phyloP scores from a whole-genome alignment of 2,329 filamentous ascomycete species.

The Exophiala sp. region DNA sequence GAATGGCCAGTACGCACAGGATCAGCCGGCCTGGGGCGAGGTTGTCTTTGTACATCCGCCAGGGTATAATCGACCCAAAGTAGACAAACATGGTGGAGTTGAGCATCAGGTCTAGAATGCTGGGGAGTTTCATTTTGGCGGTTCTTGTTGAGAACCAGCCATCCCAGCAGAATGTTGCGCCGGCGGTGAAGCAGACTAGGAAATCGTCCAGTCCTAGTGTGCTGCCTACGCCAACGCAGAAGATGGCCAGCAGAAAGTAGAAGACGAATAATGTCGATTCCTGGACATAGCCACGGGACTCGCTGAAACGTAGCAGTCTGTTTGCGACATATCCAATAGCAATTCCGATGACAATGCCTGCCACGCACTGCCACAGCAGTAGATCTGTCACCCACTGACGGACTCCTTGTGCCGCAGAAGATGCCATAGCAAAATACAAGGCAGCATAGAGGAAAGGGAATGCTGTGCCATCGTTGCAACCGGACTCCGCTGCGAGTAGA shows the following conservation, averaged over 20 bases:
- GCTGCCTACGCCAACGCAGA: constrained; percentile 51
- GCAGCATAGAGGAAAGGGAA: constrained; percentile 58
- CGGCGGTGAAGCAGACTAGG: constrained; percentile 55
- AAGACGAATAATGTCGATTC: constrained; percentile 52
- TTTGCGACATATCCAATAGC: constrained; percentile 49
- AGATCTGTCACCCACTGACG: constrained; percentile 54
- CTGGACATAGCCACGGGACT: constrained; percentile 46
- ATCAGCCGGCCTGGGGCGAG: constrained; percentile 42
- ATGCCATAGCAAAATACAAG: constrained; percentile 43
- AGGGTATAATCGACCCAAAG: constrained; percentile 55
- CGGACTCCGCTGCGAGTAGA: constrained; percentile 53
- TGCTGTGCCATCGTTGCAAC: constrained; percentile 54
- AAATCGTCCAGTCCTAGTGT: constrained; percentile 55
- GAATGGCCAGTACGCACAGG: constrained; percentile 47
- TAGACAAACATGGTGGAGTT: constrained; percentile 57
- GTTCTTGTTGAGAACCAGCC: constrained; percentile 52
- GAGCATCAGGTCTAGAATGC: constrained; percentile 53
- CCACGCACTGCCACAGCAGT: constrained; percentile 53
- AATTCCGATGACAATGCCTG: constrained; percentile 49
- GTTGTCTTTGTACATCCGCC: constrained; percentile 39
- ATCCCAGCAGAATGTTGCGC: constrained; percentile 53
- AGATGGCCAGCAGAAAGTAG: constrained; percentile 54
- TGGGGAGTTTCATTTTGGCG: constrained; percentile 44
- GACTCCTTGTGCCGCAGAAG: constrained; percentile 38
- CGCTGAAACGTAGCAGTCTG: constrained; percentile 46